phyloP scores from a whole-genome alignment of 257 asterid genomes.

The Verbena officinalis region DNA sequence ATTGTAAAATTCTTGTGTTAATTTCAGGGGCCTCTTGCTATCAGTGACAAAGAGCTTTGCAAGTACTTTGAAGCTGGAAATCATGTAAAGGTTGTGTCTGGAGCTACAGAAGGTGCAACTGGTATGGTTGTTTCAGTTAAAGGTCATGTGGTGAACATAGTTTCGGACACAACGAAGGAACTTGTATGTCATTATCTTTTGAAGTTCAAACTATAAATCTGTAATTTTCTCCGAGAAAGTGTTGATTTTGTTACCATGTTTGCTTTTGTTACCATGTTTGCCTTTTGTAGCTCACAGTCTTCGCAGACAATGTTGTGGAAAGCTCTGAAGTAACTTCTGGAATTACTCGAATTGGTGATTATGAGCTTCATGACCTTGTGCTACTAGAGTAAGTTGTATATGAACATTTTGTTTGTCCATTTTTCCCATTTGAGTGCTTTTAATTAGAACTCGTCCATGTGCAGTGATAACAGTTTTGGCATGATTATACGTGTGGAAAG shows the following conservation, averaged over 20 bases:
- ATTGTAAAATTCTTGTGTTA: constrained; percentile 21
- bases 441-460: constrained; percentile 20
- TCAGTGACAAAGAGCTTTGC: constrained; percentile 86
- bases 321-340: constrained; percentile 99
- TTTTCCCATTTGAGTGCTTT: constrained; percentile 3
- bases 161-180: constrained; percentile 97
- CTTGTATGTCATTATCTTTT: constrained; percentile 52
- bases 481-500: constrained; percentile 94
- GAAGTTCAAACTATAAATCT: neutral
- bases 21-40: constrained; percentile 75
- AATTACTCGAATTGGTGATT: constrained; percentile 81
- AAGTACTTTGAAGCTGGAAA: constrained; percentile 95
- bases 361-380: constrained; percentile 97
- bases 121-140: constrained; percentile 98
- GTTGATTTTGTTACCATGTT: constrained; percentile 12
- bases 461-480: constrained; percentile 94
- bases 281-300: constrained; percentile 75
- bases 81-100: constrained; percentile 92
- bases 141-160: constrained; percentile 93
- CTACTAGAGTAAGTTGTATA: constrained; percentile 63
- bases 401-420: constrained; percentile 13
- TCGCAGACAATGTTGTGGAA: constrained; percentile 92
- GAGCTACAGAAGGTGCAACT: constrained; percentile 95
- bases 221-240: neutral
- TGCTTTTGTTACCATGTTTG: constrained; percentile 3